phyloP scores from a whole-genome alignment of 306 rosid genomes.

The Dicorynia guianensis region DNA sequence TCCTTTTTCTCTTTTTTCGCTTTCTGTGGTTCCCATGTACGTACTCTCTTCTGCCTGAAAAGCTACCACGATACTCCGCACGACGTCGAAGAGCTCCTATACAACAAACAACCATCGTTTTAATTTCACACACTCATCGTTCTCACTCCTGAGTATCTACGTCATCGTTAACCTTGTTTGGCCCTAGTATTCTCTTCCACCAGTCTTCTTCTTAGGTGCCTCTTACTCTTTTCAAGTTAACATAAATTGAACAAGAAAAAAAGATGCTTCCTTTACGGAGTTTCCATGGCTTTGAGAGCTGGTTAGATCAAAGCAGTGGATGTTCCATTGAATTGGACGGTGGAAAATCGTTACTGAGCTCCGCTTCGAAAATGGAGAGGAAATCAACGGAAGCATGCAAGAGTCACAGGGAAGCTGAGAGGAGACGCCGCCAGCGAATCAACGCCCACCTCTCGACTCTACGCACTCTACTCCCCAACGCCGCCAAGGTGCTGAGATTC shows the following conservation, averaged over 20 bases:
- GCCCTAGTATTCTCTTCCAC: too few species aligned
- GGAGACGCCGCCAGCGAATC: slow-evolving; percentile 92
- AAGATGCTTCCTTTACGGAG: slow-evolving; percentile 61
- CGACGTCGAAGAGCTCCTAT: neutral
- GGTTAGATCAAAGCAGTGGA: slow-evolving; percentile 32
- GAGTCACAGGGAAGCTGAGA: slow-evolving; percentile 94
- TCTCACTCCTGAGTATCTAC: neutral
- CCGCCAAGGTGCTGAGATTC: slow-evolving; percentile 56
- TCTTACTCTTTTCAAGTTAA: too few species aligned
- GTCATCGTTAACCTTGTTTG: neutral
- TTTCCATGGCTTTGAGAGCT: slow-evolving; percentile 47
- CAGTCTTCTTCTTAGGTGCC: too few species aligned
- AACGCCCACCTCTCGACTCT: slow-evolving; percentile 86
- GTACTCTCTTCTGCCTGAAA: slow-evolving; percentile 26
- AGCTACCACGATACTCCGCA: slow-evolving; percentile 19
- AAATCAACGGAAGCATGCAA: slow-evolving; percentile 69
- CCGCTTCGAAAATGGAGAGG: slow-evolving; percentile 46
- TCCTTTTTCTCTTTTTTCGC: neutral
- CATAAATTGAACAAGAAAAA: neutral
- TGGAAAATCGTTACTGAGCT: slow-evolving; percentile 46
- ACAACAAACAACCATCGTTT: too few species aligned
- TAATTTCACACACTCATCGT: neutral
- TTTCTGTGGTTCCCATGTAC: slow-evolving; percentile 19
- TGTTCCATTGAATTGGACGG: slow-evolving; percentile 36
- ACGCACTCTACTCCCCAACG: slow-evolving; percentile 79